Percentiles rank a stretch among this genome's conserved stretches.
Conservation (phyloP, 192 early-diverging fungal species). For the Irineochytrium annulatum region DNA sequence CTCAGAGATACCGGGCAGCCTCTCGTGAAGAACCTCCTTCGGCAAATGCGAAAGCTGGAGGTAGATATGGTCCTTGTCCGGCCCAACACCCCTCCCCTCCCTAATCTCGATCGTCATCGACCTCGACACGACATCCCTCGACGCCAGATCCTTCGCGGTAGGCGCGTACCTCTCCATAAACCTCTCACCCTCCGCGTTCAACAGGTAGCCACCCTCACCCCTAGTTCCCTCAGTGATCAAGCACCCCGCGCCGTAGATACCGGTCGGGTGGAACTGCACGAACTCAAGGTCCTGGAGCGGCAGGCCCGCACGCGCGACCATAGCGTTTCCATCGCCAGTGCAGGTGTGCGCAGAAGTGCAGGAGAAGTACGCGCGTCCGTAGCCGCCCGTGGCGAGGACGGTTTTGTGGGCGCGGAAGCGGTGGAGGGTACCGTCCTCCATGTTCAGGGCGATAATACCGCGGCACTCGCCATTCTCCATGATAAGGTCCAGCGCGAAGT, state of each 20-base stretch:
- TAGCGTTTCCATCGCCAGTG: slow-evolving; percentile 99
- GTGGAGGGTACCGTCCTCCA: slow-evolving; percentile 98
- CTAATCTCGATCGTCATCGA: slow-evolving; percentile 98
- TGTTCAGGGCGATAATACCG: slow-evolving; percentile 93
- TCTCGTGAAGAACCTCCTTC: slow-evolving; percentile 76
- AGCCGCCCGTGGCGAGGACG: slow-evolving; percentile 97
- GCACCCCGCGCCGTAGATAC: slow-evolving; percentile 97
- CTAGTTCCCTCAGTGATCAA: slow-evolving; percentile 95
- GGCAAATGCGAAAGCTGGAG: slow-evolving; percentile 95
- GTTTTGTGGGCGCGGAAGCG: slow-evolving; percentile 97
- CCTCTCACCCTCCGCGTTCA: slow-evolving; percentile 94
- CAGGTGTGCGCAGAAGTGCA: slow-evolving; percentile 97
- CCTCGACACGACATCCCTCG: slow-evolving; percentile 96
- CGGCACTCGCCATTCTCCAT: slow-evolving; percentile 98
- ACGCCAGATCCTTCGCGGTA: slow-evolving; percentile 97
- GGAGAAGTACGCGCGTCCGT: slow-evolving; percentile 98
- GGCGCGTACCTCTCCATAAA: slow-evolving; percentile 99
- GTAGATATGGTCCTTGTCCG: slow-evolving; percentile 94
- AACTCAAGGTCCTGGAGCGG: slow-evolving; percentile 98
- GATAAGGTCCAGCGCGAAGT: slow-evolving; percentile 97
- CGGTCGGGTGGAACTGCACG: slow-evolving; percentile 99
- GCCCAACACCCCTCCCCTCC: slow-evolving; percentile 94
- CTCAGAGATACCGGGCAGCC: slow-evolving; percentile 97
- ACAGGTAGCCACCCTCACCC: slow-evolving; percentile 95
- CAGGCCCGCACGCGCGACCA: slow-evolving; percentile 94